Evolutionary conservation across 169 alveolate species (phyloP).

Genomic region (Theileria parva): DNA sequence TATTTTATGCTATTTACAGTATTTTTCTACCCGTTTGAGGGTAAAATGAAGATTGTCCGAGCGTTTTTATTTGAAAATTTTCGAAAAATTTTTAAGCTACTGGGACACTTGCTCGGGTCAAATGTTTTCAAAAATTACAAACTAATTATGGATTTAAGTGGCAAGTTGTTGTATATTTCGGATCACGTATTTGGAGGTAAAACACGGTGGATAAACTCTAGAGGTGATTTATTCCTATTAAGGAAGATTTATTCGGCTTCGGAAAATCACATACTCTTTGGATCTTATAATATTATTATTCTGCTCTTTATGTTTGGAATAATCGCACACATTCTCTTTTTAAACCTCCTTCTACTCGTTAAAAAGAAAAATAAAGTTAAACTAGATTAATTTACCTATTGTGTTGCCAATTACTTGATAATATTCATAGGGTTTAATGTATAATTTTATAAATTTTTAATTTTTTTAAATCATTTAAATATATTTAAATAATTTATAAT

Average conservation of each 20-base stretch:
- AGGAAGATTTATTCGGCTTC: conserved; percentile 35
- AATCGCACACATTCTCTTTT: conserved; percentile 23
- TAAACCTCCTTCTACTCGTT: conserved; percentile 11
- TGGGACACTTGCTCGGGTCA: background rate
- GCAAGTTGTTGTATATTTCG: conserved; percentile 6
- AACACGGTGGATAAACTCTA: conserved; percentile 29
- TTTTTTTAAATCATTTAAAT: too few species aligned
- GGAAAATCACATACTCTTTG: conserved; percentile 55
- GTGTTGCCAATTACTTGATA: too few species aligned
- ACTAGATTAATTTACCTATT: background rate
- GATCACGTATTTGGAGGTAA: conserved; percentile 19
- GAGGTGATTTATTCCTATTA: conserved; percentile 33
- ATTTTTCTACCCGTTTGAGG: conserved; percentile 8
- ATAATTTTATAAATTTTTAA: too few species aligned
- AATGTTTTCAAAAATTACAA: background rate
- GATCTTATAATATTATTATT: conserved; percentile 38
- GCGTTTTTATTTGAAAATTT: background rate
- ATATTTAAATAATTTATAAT: too few species aligned
- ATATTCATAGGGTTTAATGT: too few species aligned
- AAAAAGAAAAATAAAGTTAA: background rate
- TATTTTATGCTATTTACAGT: background rate
- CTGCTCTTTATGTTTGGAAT: conserved; percentile 39
- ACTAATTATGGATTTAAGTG: background rate
- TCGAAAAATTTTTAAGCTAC: background rate
- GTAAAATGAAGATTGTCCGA: background rate